Evolutionary conservation across 305 asterid genomes (phyloP).

Genomic region (Fraxinus xanthoxyloides): DNA sequence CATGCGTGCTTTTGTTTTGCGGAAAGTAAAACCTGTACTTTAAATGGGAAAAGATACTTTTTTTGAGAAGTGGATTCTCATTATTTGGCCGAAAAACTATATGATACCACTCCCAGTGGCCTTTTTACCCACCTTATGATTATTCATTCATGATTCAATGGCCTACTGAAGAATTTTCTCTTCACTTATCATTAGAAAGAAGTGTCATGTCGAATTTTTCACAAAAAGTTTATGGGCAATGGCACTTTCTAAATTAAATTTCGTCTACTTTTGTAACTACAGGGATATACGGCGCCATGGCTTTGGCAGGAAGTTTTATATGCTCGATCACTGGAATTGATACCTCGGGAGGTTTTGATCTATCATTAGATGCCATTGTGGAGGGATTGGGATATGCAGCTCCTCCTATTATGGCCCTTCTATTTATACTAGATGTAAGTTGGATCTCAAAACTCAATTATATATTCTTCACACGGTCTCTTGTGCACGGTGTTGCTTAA

Average conservation of each 20-base stretch:
- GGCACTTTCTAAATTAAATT: conserved; percentile 9
- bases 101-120: background rate
- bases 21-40: background rate
- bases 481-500: background rate
- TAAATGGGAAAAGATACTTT: background rate
- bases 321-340: conserved; percentile 86
- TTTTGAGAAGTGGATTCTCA: background rate
- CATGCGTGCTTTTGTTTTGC: background rate
- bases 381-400: conserved; percentile 91
- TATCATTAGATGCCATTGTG: conserved; percentile 72
- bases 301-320: conserved; percentile 84
- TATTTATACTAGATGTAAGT: conserved; percentile 82
- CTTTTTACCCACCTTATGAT: background rate
- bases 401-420: conserved; percentile 96
- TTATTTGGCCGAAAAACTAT: background rate
- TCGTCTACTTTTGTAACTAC: conserved; percentile 21
- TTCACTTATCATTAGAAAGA: background rate
- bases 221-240: background rate
- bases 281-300: conserved; percentile 95
- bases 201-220: background rate
- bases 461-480: background rate
- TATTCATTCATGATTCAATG: background rate
- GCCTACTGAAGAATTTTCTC: background rate
- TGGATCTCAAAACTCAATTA: background rate
- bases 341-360: conserved; percentile 75